Evolutionary conservation across 257 asterid species (phyloP).

Genomic region (Handroanthus guayacan): DNA sequence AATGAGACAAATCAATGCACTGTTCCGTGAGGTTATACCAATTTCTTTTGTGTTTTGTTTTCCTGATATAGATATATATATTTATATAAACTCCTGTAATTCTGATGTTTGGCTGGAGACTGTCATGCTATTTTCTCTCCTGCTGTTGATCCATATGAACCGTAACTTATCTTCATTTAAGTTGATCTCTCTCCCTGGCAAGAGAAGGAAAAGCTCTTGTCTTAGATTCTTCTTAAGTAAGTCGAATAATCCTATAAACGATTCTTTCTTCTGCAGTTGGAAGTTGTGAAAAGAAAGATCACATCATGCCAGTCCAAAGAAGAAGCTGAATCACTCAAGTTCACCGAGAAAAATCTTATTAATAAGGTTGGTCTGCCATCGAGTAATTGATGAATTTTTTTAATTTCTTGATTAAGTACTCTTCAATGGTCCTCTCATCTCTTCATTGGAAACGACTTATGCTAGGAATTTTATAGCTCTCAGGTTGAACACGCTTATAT

Average conservation of each 20-base stretch:
- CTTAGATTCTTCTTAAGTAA: neutral
- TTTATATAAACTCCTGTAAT: neutral
- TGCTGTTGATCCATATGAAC: slow-evolving; percentile 2
- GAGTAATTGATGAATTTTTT: slow-evolving; percentile 1
- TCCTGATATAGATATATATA: neutral
- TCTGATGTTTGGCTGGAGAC: neutral
- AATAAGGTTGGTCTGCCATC: slow-evolving; percentile 60
- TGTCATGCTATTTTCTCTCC: neutral
- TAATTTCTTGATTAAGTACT: slow-evolving; percentile 5
- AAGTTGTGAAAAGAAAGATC: slow-evolving; percentile 59
- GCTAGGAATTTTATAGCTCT: neutral
- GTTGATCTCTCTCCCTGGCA: slow-evolving; percentile 5
- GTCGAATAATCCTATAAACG: slow-evolving; percentile 14
- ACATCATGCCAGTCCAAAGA: slow-evolving; percentile 81
- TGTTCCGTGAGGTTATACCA: slow-evolving; percentile 76
- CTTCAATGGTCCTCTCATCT: neutral
- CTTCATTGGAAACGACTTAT: no score
- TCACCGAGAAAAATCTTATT: slow-evolving; percentile 77
- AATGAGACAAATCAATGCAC: slow-evolving; percentile 77
- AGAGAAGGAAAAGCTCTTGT: slow-evolving; percentile 2
- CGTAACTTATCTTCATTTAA: slow-evolving; percentile 7
- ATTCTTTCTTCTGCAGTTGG: slow-evolving; percentile 60
- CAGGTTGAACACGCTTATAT: neutral
- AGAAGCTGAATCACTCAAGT: slow-evolving; percentile 83
- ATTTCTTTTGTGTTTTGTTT: slow-evolving; percentile 16